Percentiles rank a stretch among this genome's conserved stretches.
Conservation (phyloP, 2,329 filamentous ascomycete species). For the Clonostachys chloroleuca region DNA sequence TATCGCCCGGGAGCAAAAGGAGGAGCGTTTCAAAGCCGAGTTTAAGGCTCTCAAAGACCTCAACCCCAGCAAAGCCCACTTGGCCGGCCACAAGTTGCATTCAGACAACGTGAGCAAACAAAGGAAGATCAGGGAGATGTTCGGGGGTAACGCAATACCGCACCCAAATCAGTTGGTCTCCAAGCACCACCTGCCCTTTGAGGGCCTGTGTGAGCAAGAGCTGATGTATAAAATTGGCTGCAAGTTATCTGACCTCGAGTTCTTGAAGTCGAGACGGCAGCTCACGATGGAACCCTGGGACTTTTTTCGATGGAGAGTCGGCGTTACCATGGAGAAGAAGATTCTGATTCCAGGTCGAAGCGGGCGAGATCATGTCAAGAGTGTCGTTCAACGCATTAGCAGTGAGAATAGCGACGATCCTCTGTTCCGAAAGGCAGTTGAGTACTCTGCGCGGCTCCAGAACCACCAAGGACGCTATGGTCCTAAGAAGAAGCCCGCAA, state of each 20-base stretch:
- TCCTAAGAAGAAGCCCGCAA: conserved; percentile 1
- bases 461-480: conserved; percentile 10
- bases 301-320: conserved; percentile 28
- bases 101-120: conserved; percentile 24
- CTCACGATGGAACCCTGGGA: conserved; percentile 29
- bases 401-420: conserved; percentile 13
- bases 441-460: conserved; percentile 16
- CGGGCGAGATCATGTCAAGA: neutral
- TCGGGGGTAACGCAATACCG: conserved; percentile 9
- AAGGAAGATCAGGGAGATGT: conserved; percentile 24
- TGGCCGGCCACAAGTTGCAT: conserved; percentile 12
- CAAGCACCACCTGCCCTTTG: conserved; percentile 19
- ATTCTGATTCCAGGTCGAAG: neutral
- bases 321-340: conserved; percentile 7
- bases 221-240: conserved; percentile 26
- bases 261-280: conserved; percentile 12
- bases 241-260: conserved; percentile 21
- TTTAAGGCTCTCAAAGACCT: neutral
- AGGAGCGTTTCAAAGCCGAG: conserved; percentile 10
- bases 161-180: conserved; percentile 30
- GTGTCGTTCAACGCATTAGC: conserved; percentile 6
- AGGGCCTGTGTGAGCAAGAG: conserved; percentile 25
- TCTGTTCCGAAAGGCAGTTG: conserved; percentile 16
- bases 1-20: conserved; percentile 13
- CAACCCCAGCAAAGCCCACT: neutral